Evolutionary conservation across 2,329 filamentous ascomycete genomes (phyloP), one percentile per base, ranked within the genome.

Genomic region (Stagonosporopsis cucurbitacearum): DNA sequence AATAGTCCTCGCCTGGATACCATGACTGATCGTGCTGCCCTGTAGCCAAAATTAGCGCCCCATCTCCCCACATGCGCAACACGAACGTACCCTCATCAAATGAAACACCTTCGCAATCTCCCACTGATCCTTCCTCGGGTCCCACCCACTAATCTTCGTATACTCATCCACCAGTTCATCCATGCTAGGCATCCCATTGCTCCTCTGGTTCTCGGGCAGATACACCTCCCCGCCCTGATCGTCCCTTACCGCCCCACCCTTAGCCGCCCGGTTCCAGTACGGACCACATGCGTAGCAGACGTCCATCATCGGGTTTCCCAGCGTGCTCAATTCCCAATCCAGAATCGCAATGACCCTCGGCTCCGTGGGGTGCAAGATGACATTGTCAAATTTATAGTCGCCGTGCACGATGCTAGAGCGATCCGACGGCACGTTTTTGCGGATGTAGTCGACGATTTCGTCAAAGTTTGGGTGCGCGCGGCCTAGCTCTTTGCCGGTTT

Each of bases 281-380:
- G 80, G 79, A 3, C 68, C 73, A 12, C 86, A 75, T n/a, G 96
- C 81, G 76, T 97, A 98, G 72, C 89, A 87, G 33, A 96, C 82
- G 74, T 98, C 94, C 30, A 91, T 92, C 23, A 97, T 84, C 1
- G 95, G 94, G 73, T 99, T 94, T 11, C 94, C 94, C 51, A 97
- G 87, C 0, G 94, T 98, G 37, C 91, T 92, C 89, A 98, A 92
- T 77, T 98, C 94, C 94, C 94, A 98, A 78, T 98, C 95, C 7
- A 98, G 78, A 49, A 98, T 91, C 1, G 92, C 94, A 76, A 98
- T 92, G 13, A 98, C 92, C 42, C 88, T 82, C 6, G 93, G 86
- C 74, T 94, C 89, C 0, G 90, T 93, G 75, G 89, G 88, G 78
- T 96, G 91, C 74, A 96, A 96, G 19, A 81, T 77, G 5, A 81